Conservation (phyloP, 257 asterid genomes). For the Lycium barbarum region DNA sequence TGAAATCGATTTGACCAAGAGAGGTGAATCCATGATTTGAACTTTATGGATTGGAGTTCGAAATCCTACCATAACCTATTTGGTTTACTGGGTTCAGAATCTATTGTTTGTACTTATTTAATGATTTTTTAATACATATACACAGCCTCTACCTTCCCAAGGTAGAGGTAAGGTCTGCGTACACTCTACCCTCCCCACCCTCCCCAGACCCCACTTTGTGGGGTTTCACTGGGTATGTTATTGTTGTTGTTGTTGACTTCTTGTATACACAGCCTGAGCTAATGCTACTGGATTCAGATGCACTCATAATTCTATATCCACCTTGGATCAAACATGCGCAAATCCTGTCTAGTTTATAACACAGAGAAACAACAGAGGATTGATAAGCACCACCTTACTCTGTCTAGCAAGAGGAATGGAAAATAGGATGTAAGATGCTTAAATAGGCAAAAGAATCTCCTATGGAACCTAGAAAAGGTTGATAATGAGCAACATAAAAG, state of each 20-base stretch:
- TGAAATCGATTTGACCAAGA: not conserved
- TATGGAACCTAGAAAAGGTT: not conserved
- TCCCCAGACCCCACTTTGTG: too few relatives aligned
- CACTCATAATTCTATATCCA: not conserved
- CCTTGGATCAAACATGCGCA: not conserved
- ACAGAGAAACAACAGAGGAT: not conserved
- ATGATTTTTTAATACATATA: not conserved
- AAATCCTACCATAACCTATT: not conserved
- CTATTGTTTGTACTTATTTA: not conserved
- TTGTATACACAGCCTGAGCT: not conserved
- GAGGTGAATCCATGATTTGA: not conserved
- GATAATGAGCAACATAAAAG: not conserved
- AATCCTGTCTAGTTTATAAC: conserved; percentile 15
- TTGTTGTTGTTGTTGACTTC: too few relatives aligned
- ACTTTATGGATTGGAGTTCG: not conserved
- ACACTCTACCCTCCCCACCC: too few relatives aligned
- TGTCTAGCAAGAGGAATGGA: not conserved
- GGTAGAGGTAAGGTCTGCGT: too few relatives aligned
- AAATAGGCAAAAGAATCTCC: not conserved
- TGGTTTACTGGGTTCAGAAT: not conserved
- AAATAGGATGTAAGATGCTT: conserved; percentile 15
- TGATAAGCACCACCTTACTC: not conserved
- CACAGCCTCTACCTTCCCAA: not conserved
- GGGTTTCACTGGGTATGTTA: too few relatives aligned
- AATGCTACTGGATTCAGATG: conserved; percentile 2